These are phyloP conservation scores for Clavulina sp. DNA, from an alignment of 768 basidiomycete species.

Conservation along the genomic window DNA sequence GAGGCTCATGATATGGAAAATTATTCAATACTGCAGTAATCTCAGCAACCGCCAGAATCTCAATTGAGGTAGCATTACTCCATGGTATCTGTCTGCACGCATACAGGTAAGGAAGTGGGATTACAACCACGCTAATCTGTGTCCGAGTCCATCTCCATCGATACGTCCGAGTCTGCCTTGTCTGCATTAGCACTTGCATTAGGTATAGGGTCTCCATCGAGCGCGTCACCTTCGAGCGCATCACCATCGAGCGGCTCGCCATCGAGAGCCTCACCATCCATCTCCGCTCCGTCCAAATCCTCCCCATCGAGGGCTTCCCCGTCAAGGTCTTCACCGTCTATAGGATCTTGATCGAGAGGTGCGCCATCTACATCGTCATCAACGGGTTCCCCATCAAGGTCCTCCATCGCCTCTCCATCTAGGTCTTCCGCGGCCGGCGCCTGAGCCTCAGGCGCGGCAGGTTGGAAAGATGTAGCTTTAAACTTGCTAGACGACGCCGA, in stretches of 20 bases:
- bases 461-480: constrained; percentile 62
- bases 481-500: constrained; percentile 40
- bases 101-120: background rate
- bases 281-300: constrained; percentile 4
- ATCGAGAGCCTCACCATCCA: constrained; percentile 9
- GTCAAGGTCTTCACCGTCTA: constrained; percentile 16
- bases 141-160: background rate
- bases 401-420: constrained; percentile 4
- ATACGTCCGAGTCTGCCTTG: background rate
- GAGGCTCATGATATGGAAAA: too few species aligned
- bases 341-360: constrained; percentile 14
- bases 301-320: constrained; percentile 17
- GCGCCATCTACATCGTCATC: constrained; percentile 20
- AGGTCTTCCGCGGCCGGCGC: background rate
- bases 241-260: constrained; percentile 13
- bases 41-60: too few species aligned
- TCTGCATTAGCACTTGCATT: constrained; percentile 19
- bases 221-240: constrained; percentile 17
- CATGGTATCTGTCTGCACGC: too few species aligned
- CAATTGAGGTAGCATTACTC: too few species aligned
- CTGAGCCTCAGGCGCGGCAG: constrained; percentile 22
- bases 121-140: background rate
- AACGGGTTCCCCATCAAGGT: constrained; percentile 11
- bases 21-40: too few species aligned
- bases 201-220: constrained; percentile 28